phyloP scores from a whole-genome alignment of 2,329 filamentous ascomycete genomes.

The Stemphylium lycopersici region DNA sequence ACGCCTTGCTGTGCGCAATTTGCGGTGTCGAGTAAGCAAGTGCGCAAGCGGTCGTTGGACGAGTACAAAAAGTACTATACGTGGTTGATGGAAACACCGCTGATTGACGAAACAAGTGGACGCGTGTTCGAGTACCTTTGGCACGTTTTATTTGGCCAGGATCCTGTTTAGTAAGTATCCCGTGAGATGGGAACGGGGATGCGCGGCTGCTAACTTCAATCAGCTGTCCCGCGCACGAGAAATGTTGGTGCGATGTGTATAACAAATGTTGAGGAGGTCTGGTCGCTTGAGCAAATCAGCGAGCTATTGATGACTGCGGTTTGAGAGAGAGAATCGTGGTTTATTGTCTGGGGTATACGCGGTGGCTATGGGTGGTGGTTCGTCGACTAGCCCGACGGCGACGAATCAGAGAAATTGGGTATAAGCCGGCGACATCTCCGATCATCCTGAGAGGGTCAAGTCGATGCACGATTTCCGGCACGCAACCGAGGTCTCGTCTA shows the following conservation, averaged over 20 bases:
- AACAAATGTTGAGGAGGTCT: conserved; percentile 7
- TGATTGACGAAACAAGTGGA: conserved; percentile 31
- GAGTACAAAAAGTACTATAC: conserved; percentile 36
- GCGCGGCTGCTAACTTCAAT: conserved; percentile 8
- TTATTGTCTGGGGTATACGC: too few relatives aligned
- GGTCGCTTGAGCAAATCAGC: not conserved
- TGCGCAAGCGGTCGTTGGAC: conserved; percentile 29
- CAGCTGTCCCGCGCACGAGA: conserved; percentile 26
- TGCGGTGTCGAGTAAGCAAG: conserved; percentile 41
- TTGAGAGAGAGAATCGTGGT: too few relatives aligned
- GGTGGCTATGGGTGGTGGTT: too few relatives aligned
- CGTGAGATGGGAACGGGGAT: not conserved
- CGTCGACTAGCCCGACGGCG: too few relatives aligned
- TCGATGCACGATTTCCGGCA: not conserved
- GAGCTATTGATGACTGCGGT: too few relatives aligned
- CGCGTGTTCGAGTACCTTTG: conserved; percentile 35
- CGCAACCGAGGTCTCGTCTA: not conserved
- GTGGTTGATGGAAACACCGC: conserved; percentile 30
- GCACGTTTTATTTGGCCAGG: conserved; percentile 35
- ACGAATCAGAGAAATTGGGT: too few relatives aligned
- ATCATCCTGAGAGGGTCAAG: not conserved
- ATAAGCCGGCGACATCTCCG: too few relatives aligned
- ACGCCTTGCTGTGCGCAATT: conserved; percentile 54
- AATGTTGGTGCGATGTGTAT: conserved; percentile 33
- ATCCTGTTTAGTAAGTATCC: conserved; percentile 28